Evolutionary conservation across 306 rosid genomes (phyloP), one percentile per base, ranked within the genome.

Genomic region (Ochetophila trinervis): DNA sequence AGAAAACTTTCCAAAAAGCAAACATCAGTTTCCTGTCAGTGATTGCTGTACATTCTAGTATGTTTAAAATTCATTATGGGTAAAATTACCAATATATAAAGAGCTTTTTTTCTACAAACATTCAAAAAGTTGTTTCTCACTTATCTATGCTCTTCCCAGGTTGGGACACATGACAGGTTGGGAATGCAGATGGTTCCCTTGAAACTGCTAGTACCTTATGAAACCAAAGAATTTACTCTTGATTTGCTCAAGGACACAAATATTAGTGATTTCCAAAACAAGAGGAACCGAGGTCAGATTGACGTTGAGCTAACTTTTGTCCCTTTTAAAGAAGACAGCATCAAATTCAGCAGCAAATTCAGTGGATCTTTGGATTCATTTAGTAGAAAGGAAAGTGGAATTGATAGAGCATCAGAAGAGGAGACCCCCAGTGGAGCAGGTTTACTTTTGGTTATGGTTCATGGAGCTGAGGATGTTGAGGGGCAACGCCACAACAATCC

Each of bases 401-500:
- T 6, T 35, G 81, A 74, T 60, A 15, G 10, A 35, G 34, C 60
- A 69, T 83, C 88, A 1, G 86, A 83, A 23, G 84, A 78, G 34
- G 89, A 80, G 49, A 77, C 66, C 14, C 73, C 66, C 56, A 75
- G 63, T 22, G 87, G 97, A 52, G 94, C 89, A 48, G 99, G 99
- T 58, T 82, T 89, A 74, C 91, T 93, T 62, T 85, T 88, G 12
- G 80, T 93, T 53, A n/a, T 75, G 19, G 74, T 93, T 60, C 88
- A 74, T 22, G 91, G 80, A 61, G 99, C 97, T 32, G 87, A 87
- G 67, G 85, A 90, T 54, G 94, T 93, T 45, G 99, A 93, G 66
- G 99, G 96, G 60, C 71, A 74, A 21, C 85, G 64, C 60, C 97
- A 89, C 81, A 89, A 76, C 80, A 93, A 93, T 73, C 99, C 97